phyloP scores from a whole-genome alignment of 1,284 basidiomycete genomes.

The Cryptococcus sp. region DNA sequence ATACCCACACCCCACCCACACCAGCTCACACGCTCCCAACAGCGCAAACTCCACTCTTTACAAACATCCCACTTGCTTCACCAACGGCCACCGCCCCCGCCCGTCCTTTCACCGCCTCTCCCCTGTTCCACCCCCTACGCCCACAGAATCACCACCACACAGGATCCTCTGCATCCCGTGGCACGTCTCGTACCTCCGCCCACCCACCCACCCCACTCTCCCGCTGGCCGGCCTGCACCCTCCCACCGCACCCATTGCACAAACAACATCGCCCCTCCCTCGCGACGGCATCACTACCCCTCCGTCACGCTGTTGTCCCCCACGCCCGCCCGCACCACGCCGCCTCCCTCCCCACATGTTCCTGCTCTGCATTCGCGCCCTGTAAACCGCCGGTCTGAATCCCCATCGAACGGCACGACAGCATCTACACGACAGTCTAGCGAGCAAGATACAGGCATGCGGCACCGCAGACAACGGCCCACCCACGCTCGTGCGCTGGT shows the following conservation, averaged over 20 bases:
- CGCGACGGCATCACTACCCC: neutral
- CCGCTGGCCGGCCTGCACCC: neutral
- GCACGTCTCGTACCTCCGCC: neutral
- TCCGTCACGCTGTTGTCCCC: neutral
- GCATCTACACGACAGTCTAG: neutral
- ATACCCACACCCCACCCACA: neutral
- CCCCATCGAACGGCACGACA: neutral
- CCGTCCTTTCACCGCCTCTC: neutral
- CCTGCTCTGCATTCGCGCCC: neutral
- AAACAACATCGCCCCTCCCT: neutral
- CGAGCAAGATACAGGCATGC: neutral
- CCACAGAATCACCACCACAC: neutral
- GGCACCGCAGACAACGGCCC: slow-evolving; percentile 1
- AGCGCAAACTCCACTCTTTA: neutral
- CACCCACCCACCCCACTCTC: neutral
- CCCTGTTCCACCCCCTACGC: neutral
- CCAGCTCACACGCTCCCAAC: neutral
- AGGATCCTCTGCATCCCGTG: neutral
- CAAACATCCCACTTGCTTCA: neutral
- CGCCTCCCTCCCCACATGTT: no score
- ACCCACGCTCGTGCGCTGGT: neutral
- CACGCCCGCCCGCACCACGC: neutral
- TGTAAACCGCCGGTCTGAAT: neutral
- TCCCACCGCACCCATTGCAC: neutral
- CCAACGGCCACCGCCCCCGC: neutral